Conservation (phyloP, 202 grass and related monocot genomes). For the Panicum virgatum region DNA sequence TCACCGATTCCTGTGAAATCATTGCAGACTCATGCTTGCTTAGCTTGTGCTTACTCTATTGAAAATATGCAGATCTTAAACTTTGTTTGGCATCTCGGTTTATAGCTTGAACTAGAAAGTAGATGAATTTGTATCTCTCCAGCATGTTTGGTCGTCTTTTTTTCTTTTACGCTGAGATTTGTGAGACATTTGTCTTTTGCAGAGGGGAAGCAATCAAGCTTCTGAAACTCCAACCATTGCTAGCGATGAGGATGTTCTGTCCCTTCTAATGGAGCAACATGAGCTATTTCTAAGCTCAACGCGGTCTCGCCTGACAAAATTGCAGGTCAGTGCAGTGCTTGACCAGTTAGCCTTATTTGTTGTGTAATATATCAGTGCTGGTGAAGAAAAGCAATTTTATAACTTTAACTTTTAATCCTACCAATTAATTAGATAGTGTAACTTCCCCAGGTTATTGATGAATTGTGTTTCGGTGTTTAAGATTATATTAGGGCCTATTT, state of each 20-base stretch:
- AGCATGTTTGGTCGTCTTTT: conserved; percentile 4
- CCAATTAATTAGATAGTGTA: conserved; percentile 8
- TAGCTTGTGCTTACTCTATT: background rate
- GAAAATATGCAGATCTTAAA: background rate
- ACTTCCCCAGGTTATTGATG: conserved; percentile 5
- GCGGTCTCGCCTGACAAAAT: conserved; percentile 75
- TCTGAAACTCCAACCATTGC: conserved; percentile 54
- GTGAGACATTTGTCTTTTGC: conserved; percentile 37
- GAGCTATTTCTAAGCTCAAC: conserved; percentile 69
- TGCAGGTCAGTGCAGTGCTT: conserved; percentile 60
- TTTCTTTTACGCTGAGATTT: conserved; percentile 18
- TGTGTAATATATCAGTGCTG: background rate
- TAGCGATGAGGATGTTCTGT: conserved; percentile 80
- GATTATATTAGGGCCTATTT: background rate
- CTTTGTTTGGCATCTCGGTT: background rate
- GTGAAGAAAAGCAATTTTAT: conserved; percentile 1
- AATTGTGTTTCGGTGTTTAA: conserved; percentile 20
- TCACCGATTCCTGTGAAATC: conserved; percentile 6
- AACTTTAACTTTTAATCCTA: background rate
- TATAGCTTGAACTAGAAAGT: background rate
- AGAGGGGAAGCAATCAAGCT: conserved; percentile 65
- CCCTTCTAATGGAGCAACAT: conserved; percentile 73
- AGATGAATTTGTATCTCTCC: too few species aligned
- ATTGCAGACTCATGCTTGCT: background rate
- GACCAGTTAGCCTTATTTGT: background rate